A percentile compares a stretch with the other conserved stretches of the same genome.
Conservation (phyloP, 495 filamentous ascomycete genomes). For the Astrothelium subdiscretum region DNA sequence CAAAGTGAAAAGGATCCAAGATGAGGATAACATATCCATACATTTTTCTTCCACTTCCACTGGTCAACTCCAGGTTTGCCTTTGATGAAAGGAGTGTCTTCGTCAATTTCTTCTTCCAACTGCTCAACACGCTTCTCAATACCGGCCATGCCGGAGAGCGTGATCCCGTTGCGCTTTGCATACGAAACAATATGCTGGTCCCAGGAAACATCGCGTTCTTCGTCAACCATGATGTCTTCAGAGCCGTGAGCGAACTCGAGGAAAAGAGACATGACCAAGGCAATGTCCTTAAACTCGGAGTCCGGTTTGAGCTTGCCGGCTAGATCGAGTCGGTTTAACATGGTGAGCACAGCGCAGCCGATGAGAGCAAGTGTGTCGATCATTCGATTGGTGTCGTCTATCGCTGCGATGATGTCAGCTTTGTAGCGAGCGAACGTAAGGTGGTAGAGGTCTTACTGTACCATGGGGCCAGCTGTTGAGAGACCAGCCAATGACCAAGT, state of each 20-base stretch:
- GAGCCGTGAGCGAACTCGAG: background rate
- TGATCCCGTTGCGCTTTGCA: slow-evolving; percentile 1
- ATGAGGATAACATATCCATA: background rate
- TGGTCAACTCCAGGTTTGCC: background rate
- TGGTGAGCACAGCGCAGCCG: slow-evolving; percentile 3
- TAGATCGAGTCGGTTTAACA: slow-evolving; percentile 5
- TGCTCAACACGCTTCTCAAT: background rate
- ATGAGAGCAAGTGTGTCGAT: slow-evolving; percentile 5
- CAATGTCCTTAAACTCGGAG: slow-evolving; percentile 6
- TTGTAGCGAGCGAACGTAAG: background rate
- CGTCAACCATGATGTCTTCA: background rate
- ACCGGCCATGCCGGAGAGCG: slow-evolving; percentile 1
- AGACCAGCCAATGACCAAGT: background rate
- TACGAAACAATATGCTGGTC: slow-evolving; percentile 5
- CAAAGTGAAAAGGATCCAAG: background rate
- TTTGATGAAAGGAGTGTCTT: background rate
- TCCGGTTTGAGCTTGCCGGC: slow-evolving; percentile 3
- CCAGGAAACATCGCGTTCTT: background rate
- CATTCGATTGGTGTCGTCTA: slow-evolving; percentile 8
- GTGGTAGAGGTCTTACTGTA: background rate
- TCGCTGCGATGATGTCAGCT: background rate
- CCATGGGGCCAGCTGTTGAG: background rate
- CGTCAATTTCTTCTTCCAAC: slow-evolving; percentile 4
- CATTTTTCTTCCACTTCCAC: slow-evolving; percentile 2
- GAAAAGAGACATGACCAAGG: slow-evolving; percentile 6